phyloP scores from a whole-genome alignment of 805 yeast genomes.

The Wickerhamiella occidentalis region DNA sequence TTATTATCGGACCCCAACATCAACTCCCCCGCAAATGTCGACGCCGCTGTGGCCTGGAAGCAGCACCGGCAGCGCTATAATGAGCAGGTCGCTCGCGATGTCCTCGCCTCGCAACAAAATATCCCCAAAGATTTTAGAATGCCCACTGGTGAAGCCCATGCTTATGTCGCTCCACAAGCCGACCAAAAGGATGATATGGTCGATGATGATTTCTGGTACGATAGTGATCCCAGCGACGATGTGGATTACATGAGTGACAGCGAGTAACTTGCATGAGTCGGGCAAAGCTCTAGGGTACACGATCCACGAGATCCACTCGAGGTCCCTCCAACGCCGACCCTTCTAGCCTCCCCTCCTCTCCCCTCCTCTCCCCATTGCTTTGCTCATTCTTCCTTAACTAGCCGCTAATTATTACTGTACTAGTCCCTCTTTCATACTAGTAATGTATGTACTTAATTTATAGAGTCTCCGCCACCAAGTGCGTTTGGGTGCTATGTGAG shows the following conservation, averaged over 20 bases:
- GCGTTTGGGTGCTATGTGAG: no score
- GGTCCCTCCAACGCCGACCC: no score
- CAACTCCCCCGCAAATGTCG: conserved; percentile 89
- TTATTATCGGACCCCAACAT: conserved; percentile 88
- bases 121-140: conserved; percentile 77
- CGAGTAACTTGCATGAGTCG: conserved; percentile 20
- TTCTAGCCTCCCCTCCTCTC: no score
- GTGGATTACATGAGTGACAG: conserved; percentile 36
- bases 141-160: conserved; percentile 53
- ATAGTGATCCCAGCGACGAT: conserved; percentile 54
- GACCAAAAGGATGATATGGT: conserved; percentile 40
- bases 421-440: background rate
- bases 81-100: conserved; percentile 66
- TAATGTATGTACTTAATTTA: background rate
- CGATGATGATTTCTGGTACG: conserved; percentile 80
- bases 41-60: conserved; percentile 85
- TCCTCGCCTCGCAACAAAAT: conserved; percentile 55
- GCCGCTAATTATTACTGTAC: background rate
- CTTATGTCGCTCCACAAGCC: conserved; percentile 35
- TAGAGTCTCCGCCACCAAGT: background rate
- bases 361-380: no score
- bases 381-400: no score
- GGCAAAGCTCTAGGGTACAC: no score
- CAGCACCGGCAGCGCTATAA: conserved; percentile 67
- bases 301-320: no score